These are phyloP conservation scores for Chloridella minuta DNA, from an alignment of 352 stramenopile species.

Conservation along the genomic window DNA sequence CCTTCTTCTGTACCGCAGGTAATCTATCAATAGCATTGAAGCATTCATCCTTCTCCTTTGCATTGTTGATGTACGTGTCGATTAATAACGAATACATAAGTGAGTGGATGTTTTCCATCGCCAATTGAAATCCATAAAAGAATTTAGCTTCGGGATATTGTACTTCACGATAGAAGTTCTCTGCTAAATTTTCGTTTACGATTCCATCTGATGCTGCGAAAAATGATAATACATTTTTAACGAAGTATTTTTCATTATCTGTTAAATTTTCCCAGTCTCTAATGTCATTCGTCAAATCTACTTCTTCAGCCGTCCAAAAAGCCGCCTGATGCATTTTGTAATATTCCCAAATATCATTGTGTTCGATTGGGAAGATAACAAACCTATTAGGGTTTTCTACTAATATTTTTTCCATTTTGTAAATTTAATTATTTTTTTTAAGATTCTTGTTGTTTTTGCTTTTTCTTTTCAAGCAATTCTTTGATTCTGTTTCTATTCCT, in stretches of 20 bases:
- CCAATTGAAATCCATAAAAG: constrained; percentile 98
- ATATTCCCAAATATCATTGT: constrained; percentile 57
- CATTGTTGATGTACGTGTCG: constrained; percentile 95
- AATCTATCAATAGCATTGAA: constrained; percentile 87
- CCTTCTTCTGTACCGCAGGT: constrained; percentile 80
- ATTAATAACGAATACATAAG: constrained; percentile 98
- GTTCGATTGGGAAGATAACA: constrained; percentile 37
- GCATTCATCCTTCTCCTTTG: constrained; percentile 53
- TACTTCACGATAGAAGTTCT: constrained; percentile 67
- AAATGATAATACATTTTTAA: constrained; percentile 86
- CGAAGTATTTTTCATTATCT: constrained; percentile 76
- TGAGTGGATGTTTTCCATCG: constrained; percentile 99
- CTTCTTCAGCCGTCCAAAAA: constrained; percentile 82
- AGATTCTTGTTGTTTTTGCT: too few relatives aligned
- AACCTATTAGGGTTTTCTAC: constrained; percentile 81
- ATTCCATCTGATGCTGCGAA: constrained; percentile 93
- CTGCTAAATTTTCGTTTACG: constrained; percentile 95
- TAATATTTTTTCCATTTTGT: too few relatives aligned
- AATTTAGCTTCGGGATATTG: too few relatives aligned
- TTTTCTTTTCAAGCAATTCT: too few relatives aligned
- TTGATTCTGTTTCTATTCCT: too few relatives aligned
- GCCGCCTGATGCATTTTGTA: constrained; percentile 96
- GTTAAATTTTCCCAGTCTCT: constrained; percentile 24
- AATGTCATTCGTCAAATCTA: background rate
- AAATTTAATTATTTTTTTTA: too few relatives aligned